Evolutionary conservation across 768 basidiomycete species (phyloP), one percentile per base, ranked within the genome.

Genomic region (Mycena pura): DNA sequence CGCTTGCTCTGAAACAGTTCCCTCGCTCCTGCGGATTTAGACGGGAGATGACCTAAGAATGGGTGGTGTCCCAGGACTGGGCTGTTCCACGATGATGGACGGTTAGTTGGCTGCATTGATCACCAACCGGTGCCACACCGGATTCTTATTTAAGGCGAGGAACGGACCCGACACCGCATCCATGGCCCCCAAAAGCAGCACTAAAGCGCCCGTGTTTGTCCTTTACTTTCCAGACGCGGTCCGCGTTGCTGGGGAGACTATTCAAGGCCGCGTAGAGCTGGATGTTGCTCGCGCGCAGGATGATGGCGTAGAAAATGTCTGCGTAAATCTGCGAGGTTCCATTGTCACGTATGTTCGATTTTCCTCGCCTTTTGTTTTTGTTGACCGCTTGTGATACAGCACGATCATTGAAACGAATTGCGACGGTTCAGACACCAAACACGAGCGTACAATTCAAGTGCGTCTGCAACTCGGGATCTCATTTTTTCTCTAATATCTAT

Each of bases 221-320:
- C 58, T 64, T 43, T 13, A 60, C 28, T 36, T 56, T 19, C 43
- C 47, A 19, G 44, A 60, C 22, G 21, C 40, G 5, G 54, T 64
- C 54, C 54, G 63, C 9, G 48, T 64, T 9, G 53, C 63, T 2
- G 63, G 63, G 39, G 58, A 64, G 43, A 52, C 17, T 24, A 51
- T 65, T 22, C 27, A 46, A n/a, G 59, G 59, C 5, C 55, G 44
- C 8, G 64, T 57, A 13, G 55, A 65, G 38, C 34, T 61, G 39
- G 48, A 65, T 39, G 36, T 57, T 14, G 49, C 56, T 31, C 50
- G 38, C 5, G 64, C 64, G 3, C 64, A 65, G 34, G 51, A 61
- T 17, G 64, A 61, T 17, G 59, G 64, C 1, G 19, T 65, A 19
- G 64, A 61, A 48, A 51, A 34, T 43, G 29, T 65, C 6, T 13